Evolutionary conservation across 108 stramenopile species (phyloP).

Genomic region (Bacterosira constricta): DNA sequence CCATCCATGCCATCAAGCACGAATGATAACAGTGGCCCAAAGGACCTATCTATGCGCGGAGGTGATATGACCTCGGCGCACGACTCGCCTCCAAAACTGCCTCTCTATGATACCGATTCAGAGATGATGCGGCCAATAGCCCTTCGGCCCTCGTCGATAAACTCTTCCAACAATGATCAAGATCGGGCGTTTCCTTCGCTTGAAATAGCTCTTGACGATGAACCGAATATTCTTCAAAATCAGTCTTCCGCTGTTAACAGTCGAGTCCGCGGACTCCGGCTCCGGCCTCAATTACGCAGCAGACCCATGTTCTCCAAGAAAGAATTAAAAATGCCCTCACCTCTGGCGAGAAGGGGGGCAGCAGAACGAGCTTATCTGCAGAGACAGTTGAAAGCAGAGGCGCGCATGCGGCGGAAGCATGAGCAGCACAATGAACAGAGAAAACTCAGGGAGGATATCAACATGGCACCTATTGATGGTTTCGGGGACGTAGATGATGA

Average conservation of each 20-base stretch:
- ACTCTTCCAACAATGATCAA: background rate
- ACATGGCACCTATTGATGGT: background rate
- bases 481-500: background rate
- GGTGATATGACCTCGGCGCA: background rate
- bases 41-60: too few species aligned
- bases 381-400: slow-evolving; percentile 15
- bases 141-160: background rate
- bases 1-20: too few species aligned
- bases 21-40: too few species aligned
- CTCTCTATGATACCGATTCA: background rate
- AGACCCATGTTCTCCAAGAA: background rate
- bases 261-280: background rate
- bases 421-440: slow-evolving; percentile 10
- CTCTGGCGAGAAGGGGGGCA: slow-evolving; percentile 15
- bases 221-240: background rate
- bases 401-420: slow-evolving; percentile 10
- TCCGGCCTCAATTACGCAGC: slow-evolving; percentile 1
- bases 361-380: slow-evolving; percentile 15
- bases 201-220: background rate
- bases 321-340: slow-evolving; percentile 11
- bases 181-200: background rate
- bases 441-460: background rate
- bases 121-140: background rate
- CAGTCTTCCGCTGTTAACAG: background rate
- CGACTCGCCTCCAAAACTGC: background rate